A percentile compares a stretch with the other conserved stretches of the same genome.
Conservation (phyloP, 108 stramenopile species). For the Epithemia pelagica region DNA sequence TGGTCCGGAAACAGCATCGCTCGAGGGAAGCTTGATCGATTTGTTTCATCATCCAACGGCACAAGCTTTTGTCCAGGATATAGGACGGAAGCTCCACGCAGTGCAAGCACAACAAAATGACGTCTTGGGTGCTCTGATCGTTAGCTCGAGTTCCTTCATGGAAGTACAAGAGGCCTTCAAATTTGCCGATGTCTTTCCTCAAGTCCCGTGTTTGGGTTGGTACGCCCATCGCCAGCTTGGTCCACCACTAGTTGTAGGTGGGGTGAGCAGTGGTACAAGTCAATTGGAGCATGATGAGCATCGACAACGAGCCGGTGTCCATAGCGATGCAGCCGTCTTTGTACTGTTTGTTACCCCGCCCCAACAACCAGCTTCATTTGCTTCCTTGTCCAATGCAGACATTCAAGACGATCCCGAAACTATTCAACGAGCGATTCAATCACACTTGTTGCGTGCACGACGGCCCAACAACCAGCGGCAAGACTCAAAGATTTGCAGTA, state of each 20-base stretch:
- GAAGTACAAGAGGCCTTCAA: slow-evolving; percentile 44
- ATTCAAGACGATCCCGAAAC: too few relatives aligned
- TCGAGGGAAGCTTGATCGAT: slow-evolving; percentile 17
- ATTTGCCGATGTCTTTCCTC: slow-evolving; percentile 32
- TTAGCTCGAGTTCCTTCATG: slow-evolving; percentile 20
- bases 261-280: neutral
- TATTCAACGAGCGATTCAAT: too few relatives aligned
- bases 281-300: too few relatives aligned
- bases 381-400: too few relatives aligned
- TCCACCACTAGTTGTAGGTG: slow-evolving; percentile 32
- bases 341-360: slow-evolving; percentile 35
- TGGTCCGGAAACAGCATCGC: too few relatives aligned
- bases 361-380: too few relatives aligned
- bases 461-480: too few relatives aligned
- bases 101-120: slow-evolving; percentile 19
- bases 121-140: slow-evolving; percentile 47
- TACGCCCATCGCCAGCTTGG: slow-evolving; percentile 54
- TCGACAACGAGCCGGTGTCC: slow-evolving; percentile 31
- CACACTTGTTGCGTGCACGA: too few relatives aligned
- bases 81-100: slow-evolving; percentile 28
- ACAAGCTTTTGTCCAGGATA: slow-evolving; percentile 33
- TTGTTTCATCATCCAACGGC: slow-evolving; percentile 44
- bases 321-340: slow-evolving; percentile 51
- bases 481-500: too few relatives aligned
- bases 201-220: slow-evolving; percentile 45